phyloP scores from a whole-genome alignment of 1,139 yeast genomes.

The Yamadazyma jaroonii region DNA sequence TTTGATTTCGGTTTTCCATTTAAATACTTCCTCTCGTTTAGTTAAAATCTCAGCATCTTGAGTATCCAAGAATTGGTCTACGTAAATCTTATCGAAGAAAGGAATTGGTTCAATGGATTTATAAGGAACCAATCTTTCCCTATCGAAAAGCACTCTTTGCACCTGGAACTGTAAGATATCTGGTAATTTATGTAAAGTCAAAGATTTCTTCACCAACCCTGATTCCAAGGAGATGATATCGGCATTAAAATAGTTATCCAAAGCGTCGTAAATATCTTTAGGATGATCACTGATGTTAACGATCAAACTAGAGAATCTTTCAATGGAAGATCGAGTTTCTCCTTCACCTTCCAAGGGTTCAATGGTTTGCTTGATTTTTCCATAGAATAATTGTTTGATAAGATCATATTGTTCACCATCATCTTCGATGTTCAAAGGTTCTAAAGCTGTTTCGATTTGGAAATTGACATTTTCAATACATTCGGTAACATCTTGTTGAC shows the following conservation, averaged over 20 bases:
- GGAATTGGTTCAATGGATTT: constrained; percentile 82
- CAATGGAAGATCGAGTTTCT: constrained; percentile 67
- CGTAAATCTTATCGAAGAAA: constrained; percentile 70
- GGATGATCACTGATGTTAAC: constrained; percentile 90
- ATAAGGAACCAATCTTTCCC: constrained; percentile 68
- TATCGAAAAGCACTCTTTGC: constrained; percentile 88
- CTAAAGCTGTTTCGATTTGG: constrained; percentile 87
- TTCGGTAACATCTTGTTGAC: constrained; percentile 97
- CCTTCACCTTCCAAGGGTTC: constrained; percentile 40
- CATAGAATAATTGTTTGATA: constrained; percentile 77
- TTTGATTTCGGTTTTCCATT: constrained; percentile 59
- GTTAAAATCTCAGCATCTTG: constrained; percentile 52
- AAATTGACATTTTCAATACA: constrained; percentile 94
- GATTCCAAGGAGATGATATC: constrained; percentile 67
- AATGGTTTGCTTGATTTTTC: constrained; percentile 50
- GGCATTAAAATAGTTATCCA: constrained; percentile 81
- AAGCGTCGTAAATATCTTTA: constrained; percentile 82
- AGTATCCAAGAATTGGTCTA: constrained; percentile 85
- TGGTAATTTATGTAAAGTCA: constrained; percentile 72
- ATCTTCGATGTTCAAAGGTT: constrained; percentile 60
- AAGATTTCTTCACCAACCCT: constrained; percentile 69
- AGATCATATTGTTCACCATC: constrained; percentile 84
- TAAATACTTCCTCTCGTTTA: constrained; percentile 57
- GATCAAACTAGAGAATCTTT: constrained; percentile 74
- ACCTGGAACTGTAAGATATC: constrained; percentile 86